These are phyloP conservation scores for Insectozyma bohioensis DNA, from an alignment of 1,139 yeast species.

Conservation along the genomic window DNA sequence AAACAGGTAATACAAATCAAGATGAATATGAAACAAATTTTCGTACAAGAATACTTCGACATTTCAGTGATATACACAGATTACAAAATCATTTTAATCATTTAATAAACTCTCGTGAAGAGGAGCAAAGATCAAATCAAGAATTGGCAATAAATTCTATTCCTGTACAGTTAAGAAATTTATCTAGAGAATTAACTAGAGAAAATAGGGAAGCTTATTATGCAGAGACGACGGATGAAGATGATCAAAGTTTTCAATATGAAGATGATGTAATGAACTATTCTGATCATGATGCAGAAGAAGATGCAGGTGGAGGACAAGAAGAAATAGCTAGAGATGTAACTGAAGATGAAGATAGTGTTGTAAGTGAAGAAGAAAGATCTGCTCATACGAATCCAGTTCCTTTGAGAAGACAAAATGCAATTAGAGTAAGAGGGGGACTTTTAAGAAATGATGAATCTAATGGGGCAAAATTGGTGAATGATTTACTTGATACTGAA, in stretches of 20 bases:
- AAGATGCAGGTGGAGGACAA: constrained; percentile 1
- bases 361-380: no score
- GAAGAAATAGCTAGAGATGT: constrained; percentile 26
- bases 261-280: constrained; percentile 11
- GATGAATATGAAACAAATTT: constrained; percentile 11
- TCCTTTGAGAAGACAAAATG: constrained; percentile 22
- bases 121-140: constrained; percentile 6
- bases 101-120: constrained; percentile 9
- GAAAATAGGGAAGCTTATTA: constrained; percentile 11
- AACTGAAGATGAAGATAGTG: constrained; percentile 10
- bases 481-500: constrained; percentile 11
- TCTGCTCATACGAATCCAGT: constrained; percentile 10
- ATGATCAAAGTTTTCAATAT: constrained; percentile 14
- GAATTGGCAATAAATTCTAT: constrained; percentile 10
- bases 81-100: constrained; percentile 13
- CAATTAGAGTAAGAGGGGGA: constrained; percentile 16
- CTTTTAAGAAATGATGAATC: constrained; percentile 3
- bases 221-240: constrained; percentile 13
- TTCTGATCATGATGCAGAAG: constrained; percentile 8
- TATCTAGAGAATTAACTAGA: constrained; percentile 13
- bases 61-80: constrained; percentile 13
- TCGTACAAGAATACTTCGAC: constrained; percentile 13
- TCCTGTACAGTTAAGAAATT: constrained; percentile 14
- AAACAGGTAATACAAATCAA: constrained; percentile 2
- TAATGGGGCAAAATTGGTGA: constrained; percentile 1